Percentiles rank a stretch among this genome's conserved stretches.
Conservation (phyloP, 1,284 basidiomycete species). For the Coriolopsis trogii region DNA sequence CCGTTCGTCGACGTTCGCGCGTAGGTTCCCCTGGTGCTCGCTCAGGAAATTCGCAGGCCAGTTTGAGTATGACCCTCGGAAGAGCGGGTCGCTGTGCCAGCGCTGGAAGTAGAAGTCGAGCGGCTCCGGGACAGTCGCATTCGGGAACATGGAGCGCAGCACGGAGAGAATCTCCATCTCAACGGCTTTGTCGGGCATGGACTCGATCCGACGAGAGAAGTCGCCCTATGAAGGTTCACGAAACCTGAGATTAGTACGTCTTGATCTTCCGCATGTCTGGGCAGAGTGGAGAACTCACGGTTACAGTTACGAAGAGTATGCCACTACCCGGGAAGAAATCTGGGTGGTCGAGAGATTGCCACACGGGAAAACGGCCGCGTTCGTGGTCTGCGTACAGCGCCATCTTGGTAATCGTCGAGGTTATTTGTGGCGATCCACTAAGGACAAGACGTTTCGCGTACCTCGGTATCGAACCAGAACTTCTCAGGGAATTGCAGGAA, state of each 20-base stretch:
- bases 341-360: conserved; percentile 68
- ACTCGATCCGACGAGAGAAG: conserved; percentile 59
- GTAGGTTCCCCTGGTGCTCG: conserved; percentile 56
- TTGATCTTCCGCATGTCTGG: too few relatives aligned
- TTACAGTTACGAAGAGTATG: conserved; percentile 67
- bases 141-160: conserved; percentile 60
- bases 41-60: conserved; percentile 63
- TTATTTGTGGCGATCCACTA: not conserved
- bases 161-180: conserved; percentile 57
- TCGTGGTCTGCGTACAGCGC: conserved; percentile 64
- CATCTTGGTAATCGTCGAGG: conserved; percentile 42
- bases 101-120: conserved; percentile 56
- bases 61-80: conserved; percentile 69
- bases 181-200: conserved; percentile 49
- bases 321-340: conserved; percentile 64
- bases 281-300: conserved; percentile 50
- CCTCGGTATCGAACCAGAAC: conserved; percentile 74
- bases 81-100: conserved; percentile 61
- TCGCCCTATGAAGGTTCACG: conserved; percentile 46
- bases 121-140: conserved; percentile 52
- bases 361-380: conserved; percentile 68
- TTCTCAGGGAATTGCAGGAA: conserved; percentile 66
- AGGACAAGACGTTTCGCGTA: conserved; percentile 23
- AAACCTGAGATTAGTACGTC: not conserved
- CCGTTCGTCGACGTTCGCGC: conserved; percentile 50